Evolutionary conservation across 129 eudicot genomes (phyloP), one percentile per base, ranked within the genome.

Genomic region (Artemisia annua): DNA sequence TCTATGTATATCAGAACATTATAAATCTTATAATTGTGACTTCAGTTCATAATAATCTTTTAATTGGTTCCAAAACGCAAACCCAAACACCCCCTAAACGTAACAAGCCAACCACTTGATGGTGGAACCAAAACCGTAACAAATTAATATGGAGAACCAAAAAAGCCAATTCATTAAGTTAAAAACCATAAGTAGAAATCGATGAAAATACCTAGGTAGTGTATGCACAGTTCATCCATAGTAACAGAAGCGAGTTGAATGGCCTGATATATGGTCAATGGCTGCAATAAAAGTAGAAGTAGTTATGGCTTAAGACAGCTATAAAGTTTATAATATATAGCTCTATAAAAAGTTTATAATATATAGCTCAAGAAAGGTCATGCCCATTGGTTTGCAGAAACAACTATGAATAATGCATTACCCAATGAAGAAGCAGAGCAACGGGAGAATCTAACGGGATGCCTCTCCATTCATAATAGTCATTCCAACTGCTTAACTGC

Each of bases 371-470:
- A 0, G 32, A 2, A 4, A 50, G 22, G 62, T 14, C 11, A 30
- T 20, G 60, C 11, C 58, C 24, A 20, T 44, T n/a, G 50, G 11
- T 9, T 57, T 81, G 26, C 16, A 39, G 10, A 46, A 43, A 32
- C 3, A 24, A 58, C 44, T 57, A 48, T 4, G 12, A 63, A 44
- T 7, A 28, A 16, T 54, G 39, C 9, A 69, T 52, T 85, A 89
- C 98, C 97, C 90, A 93, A 19, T 90, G 98, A 87, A 93, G 98
- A 78, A 93, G 87, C 75, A 93, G 62, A 71, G 96, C 87, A 74
- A 78, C 93, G 3, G 97, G 98, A 56, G 96, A 90, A 81, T 77
- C 73, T 43, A 87, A 71, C 7, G 97, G 92, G 54, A 90, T 86
- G 77, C 82, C 75, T 83, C 98, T 90, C 98, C 98, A 93, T 48